A percentile compares a stretch with the other conserved stretches of the same genome.
These are phyloP conservation scores for Citrus sp. DNA, from an alignment of 345 rosid species.

Conservation along the genomic window DNA sequence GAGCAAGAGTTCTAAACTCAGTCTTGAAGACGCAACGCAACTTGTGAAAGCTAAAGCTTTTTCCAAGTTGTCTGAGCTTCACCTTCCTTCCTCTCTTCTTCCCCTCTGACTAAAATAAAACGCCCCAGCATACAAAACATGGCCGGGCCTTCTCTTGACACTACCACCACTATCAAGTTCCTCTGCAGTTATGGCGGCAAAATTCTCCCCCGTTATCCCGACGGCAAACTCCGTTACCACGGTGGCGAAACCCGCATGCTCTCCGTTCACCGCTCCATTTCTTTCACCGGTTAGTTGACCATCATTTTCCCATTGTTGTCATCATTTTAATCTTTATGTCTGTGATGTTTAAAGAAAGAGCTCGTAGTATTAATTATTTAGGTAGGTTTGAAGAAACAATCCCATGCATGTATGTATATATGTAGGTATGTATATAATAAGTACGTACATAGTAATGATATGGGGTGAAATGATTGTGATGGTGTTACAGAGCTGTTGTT, in stretches of 20 bases:
- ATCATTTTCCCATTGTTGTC: neutral
- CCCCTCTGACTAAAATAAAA: neutral
- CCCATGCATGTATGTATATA: neutral
- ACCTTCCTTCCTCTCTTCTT: too few relatives aligned
- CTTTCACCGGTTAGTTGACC: slow-evolving; percentile 56
- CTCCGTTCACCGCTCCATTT: slow-evolving; percentile 65
- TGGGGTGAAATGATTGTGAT: slow-evolving; percentile 20
- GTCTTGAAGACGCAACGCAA: slow-evolving; percentile 50
- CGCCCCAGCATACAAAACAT: slow-evolving; percentile 16
- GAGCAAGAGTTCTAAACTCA: neutral
- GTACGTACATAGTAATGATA: neutral
- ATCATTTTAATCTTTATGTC: neutral
- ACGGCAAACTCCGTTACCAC: slow-evolving; percentile 80
- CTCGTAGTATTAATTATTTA: too few relatives aligned
- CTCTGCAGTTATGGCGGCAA: slow-evolving; percentile 88
- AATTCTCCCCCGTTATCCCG: slow-evolving; percentile 79
- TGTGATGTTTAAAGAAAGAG: too few relatives aligned
- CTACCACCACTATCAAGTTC: slow-evolving; percentile 51
- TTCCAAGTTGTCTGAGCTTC: neutral
- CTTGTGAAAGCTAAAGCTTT: neutral
- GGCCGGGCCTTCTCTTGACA: slow-evolving; percentile 33
- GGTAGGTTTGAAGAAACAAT: neutral
- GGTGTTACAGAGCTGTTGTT: slow-evolving; percentile 56
- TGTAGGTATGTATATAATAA: neutral
- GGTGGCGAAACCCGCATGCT: slow-evolving; percentile 94